Evolutionary conservation across 768 basidiomycete genomes (phyloP), one percentile per base, ranked within the genome.

Genomic region (Agaricus sinodeliciosus): DNA sequence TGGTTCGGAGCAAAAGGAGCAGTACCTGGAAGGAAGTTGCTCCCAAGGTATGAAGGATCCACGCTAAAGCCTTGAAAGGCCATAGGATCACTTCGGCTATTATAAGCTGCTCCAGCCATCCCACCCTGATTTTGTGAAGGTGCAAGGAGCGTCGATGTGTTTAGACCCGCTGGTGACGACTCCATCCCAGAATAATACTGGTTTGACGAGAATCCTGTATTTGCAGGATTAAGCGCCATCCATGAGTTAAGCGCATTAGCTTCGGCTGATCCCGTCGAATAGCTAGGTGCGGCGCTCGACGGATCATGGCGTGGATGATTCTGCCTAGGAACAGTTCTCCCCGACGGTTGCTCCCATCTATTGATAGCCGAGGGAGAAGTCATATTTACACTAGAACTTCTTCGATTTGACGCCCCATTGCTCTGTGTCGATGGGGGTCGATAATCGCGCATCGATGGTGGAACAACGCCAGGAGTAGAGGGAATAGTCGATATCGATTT

Each of bases 401-500:
- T 27, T 18, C 26, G 35, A 19, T 13, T 13, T 31, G 28, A 26
- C 1, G 43, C 25, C 1, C 22, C 31, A 31, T 41, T 48, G 47
- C 45, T 36, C 45, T 42, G 52, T 15, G 52, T 54, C 40, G 45
- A 8, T 11, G 31, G 52, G 9, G 52, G 45, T 48, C 40, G 37
- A 26, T 54, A 54, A 45, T 54, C 27, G 7, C 37, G 25, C 51
- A 53, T 53, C 36, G 51, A 48, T n/a, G 52, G 39, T 19, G 49
- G 42, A 18, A 58, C 19, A 12, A 43, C 31, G 39, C 43, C 51
- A 28, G 51, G 51, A 47, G 56, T 16, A 34, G 40, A 12, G 12
- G 56, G 41, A 27, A 49, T 45, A 22, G 55, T 56, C 3, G 54
- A 46, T n/a, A 61, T 35, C 3, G 62, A 52, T 25, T 52, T 58